Conservation (phyloP, 1,284 basidiomycete species). For the Apiotrichum montevideense region DNA sequence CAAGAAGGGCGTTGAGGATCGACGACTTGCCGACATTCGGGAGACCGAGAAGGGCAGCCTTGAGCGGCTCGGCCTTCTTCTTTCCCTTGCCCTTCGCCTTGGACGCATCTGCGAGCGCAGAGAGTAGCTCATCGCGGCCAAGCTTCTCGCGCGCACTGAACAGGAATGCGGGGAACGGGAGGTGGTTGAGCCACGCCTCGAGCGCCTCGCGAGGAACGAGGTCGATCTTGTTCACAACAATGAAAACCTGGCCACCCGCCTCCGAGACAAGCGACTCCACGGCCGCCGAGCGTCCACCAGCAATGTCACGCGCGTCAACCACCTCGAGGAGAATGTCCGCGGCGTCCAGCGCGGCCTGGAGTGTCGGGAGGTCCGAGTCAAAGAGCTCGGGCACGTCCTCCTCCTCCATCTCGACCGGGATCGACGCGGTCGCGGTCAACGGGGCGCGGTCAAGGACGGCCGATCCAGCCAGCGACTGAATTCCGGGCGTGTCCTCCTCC, state of each 20-base stretch:
- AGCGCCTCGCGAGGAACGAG: conserved; percentile 76
- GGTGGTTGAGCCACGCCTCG: conserved; percentile 64
- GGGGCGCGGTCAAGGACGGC: conserved; percentile 23
- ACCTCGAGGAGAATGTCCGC: conserved; percentile 81
- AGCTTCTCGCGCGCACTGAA: conserved; percentile 50
- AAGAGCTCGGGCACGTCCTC: conserved; percentile 57
- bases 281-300: conserved; percentile 59
- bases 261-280: conserved; percentile 57
- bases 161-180: conserved; percentile 68
- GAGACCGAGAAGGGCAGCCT: conserved; percentile 53
- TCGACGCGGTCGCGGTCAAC: conserved; percentile 11
- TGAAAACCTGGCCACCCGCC: conserved; percentile 49
- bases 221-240: conserved; percentile 84
- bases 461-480: conserved; percentile 22
- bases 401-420: conserved; percentile 28
- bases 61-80: conserved; percentile 24
- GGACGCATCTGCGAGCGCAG: conserved; percentile 15
- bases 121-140: conserved; percentile 27
- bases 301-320: conserved; percentile 77
- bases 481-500: conserved; percentile 31
- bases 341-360: conserved; percentile 67
- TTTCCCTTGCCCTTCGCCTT: conserved; percentile 42
- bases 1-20: conserved; percentile 68
- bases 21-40: conserved; percentile 71
- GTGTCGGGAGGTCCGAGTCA: conserved; percentile 61